Conservation (phyloP, 2,329 filamentous ascomycete species). For the Dothistroma pini region DNA sequence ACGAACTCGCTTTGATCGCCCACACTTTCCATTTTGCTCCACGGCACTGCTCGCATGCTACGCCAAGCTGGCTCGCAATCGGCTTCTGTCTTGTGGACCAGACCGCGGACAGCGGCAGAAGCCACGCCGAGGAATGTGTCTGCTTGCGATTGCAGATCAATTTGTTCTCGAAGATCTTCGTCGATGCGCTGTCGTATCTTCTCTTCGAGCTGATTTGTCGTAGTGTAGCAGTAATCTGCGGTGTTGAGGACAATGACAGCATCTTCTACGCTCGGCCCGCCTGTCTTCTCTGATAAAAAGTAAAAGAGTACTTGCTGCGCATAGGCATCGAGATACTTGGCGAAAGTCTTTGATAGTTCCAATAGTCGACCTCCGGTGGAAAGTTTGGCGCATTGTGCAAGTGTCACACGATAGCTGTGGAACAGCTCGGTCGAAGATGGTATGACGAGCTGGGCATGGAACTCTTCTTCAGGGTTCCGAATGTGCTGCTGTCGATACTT, state of each 20-base stretch:
- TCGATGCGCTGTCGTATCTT: constrained; percentile 92
- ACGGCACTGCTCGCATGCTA: constrained; percentile 95
- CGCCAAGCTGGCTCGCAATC: constrained; percentile 86
- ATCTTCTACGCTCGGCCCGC: constrained; percentile 65
- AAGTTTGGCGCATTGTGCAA: constrained; percentile 93
- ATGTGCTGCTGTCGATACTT: constrained; percentile 82
- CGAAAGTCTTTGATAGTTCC: constrained; percentile 79
- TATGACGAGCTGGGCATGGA: constrained; percentile 84
- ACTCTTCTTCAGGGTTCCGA: constrained; percentile 81
- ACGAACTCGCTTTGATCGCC: constrained; percentile 94
- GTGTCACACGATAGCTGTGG: constrained; percentile 88
- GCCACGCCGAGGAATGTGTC: constrained; percentile 96
- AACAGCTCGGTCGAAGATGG: constrained; percentile 94
- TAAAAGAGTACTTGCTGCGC: constrained; percentile 85
- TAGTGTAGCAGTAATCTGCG: constrained; percentile 94
- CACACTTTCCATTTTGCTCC: constrained; percentile 89
- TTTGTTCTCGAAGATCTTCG: constrained; percentile 65
- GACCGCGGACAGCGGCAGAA: constrained; percentile 74
- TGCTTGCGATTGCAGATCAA: constrained; percentile 88
- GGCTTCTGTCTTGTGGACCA: constrained; percentile 79
- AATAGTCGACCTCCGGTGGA: constrained; percentile 85
- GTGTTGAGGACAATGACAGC: constrained; percentile 88
- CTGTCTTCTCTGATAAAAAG: constrained; percentile 59
- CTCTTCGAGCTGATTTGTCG: constrained; percentile 89
- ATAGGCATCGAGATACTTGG: constrained; percentile 93